A percentile compares a stretch with the other conserved stretches of the same genome.
Evolutionary conservation across 2,329 filamentous ascomycete genomes (phyloP).

Genomic region (Fonsecaea nubica): DNA sequence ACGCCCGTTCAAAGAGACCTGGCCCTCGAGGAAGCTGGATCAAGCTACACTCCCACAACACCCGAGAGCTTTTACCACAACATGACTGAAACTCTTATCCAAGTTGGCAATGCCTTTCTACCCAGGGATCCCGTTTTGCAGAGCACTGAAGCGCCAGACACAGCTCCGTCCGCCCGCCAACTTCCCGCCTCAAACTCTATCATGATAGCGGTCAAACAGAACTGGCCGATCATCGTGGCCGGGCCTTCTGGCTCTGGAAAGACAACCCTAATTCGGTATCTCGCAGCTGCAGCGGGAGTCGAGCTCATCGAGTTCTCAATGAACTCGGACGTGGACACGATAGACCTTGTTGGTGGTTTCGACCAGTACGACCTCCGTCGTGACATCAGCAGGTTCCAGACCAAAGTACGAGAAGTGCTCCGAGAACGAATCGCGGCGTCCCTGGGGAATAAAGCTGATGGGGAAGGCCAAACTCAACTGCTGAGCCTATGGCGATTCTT

Average conservation of each 20-base stretch:
- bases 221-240: slow-evolving; percentile 87
- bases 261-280: slow-evolving; percentile 76
- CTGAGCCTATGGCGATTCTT: slow-evolving; percentile 20
- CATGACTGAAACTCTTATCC: slow-evolving; percentile 68
- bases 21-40: slow-evolving; percentile 62
- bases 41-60: not conserved
- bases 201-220: slow-evolving; percentile 83
- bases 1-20: slow-evolving; percentile 69
- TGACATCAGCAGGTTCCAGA: slow-evolving; percentile 68
- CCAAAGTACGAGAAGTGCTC: slow-evolving; percentile 60
- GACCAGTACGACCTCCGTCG: slow-evolving; percentile 88
- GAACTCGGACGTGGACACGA: slow-evolving; percentile 94
- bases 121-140: slow-evolving; percentile 60
- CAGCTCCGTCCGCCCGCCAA: slow-evolving; percentile 48
- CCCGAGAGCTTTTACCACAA: slow-evolving; percentile 71
- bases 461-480: not conserved
- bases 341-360: slow-evolving; percentile 96
- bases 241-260: slow-evolving; percentile 88
- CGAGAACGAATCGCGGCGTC: slow-evolving; percentile 46
- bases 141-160: slow-evolving; percentile 41
- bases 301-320: slow-evolving; percentile 81
- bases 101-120: slow-evolving; percentile 79
- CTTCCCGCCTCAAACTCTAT: slow-evolving; percentile 82
- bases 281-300: slow-evolving; percentile 80
- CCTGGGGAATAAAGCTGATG: not conserved